These are phyloP conservation scores for Fusarium guadeloupense DNA, from an alignment of 2,329 filamentous ascomycete genomes.

Conservation along the genomic window DNA sequence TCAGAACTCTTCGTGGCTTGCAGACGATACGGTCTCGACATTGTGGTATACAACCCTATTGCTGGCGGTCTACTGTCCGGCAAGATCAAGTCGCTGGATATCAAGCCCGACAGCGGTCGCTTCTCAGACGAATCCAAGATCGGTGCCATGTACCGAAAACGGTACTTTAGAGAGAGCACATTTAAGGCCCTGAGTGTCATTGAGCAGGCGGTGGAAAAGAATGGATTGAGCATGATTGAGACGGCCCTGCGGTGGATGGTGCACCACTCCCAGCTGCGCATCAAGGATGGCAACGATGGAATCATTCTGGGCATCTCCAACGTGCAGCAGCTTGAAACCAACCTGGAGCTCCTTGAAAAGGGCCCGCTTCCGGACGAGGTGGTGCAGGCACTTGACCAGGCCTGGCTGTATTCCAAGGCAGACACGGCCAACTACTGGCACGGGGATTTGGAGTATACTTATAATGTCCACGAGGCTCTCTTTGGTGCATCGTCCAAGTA, in stretches of 20 bases:
- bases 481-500: conserved; percentile 60
- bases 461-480: conserved; percentile 69
- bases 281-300: conserved; percentile 64
- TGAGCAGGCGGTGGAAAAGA: conserved; percentile 72
- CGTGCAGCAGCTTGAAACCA: conserved; percentile 65
- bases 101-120: conserved; percentile 71
- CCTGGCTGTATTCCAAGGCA: conserved; percentile 76
- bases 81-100: conserved; percentile 76
- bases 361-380: conserved; percentile 81
- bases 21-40: conserved; percentile 77
- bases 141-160: conserved; percentile 68
- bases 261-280: conserved; percentile 72
- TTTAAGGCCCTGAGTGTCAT: conserved; percentile 73
- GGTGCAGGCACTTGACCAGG: conserved; percentile 77
- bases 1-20: conserved; percentile 77
- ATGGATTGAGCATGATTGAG: conserved; percentile 75
- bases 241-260: conserved; percentile 77
- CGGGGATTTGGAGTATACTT: conserved; percentile 71
- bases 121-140: conserved; percentile 68
- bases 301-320: conserved; percentile 69
- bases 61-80: conserved; percentile 83
- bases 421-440: conserved; percentile 65
- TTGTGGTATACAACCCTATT: conserved; percentile 85
- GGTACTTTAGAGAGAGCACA: conserved; percentile 76
- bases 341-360: conserved; percentile 68